These are phyloP conservation scores for Wickerhamiella kurtzmanii DNA, from an alignment of 805 yeast genomes.

Conservation along the genomic window DNA sequence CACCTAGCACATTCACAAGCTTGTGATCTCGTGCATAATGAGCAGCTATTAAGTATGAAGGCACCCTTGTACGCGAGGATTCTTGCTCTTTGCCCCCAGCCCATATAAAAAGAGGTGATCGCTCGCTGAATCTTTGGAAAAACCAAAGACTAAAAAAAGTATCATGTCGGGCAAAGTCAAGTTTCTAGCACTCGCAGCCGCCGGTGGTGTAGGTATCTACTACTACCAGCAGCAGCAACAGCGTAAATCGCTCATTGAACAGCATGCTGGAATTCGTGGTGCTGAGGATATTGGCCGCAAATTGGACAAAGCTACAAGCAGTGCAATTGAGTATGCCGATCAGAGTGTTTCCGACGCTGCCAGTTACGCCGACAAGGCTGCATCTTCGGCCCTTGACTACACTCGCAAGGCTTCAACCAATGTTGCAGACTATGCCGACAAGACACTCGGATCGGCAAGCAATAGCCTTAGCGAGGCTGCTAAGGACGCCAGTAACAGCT, in stretches of 20 bases:
- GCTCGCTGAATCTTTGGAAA: neutral
- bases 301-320: slow-evolving; percentile 1
- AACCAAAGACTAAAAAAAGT: too few species aligned
- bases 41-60: too few species aligned
- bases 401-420: neutral
- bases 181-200: neutral
- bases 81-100: neutral
- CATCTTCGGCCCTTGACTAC: neutral
- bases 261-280: neutral
- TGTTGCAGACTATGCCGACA: slow-evolving; percentile 1
- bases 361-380: neutral
- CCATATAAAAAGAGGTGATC: neutral
- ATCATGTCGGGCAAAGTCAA: slow-evolving; percentile 1
- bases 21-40: too few species aligned
- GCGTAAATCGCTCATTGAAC: neutral
- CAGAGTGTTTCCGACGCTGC: neutral
- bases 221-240: slow-evolving; percentile 4
- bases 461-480: slow-evolving; percentile 1
- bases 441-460: neutral
- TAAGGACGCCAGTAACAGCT: neutral
- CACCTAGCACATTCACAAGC: neutral
- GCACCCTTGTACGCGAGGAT: neutral
- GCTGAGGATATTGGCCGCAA: slow-evolving; percentile 3
- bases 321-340: neutral
- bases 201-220: slow-evolving; percentile 5